Base-by-base conservation (phyloP, 106 monocot species). In the Allium sativum region DNA sequence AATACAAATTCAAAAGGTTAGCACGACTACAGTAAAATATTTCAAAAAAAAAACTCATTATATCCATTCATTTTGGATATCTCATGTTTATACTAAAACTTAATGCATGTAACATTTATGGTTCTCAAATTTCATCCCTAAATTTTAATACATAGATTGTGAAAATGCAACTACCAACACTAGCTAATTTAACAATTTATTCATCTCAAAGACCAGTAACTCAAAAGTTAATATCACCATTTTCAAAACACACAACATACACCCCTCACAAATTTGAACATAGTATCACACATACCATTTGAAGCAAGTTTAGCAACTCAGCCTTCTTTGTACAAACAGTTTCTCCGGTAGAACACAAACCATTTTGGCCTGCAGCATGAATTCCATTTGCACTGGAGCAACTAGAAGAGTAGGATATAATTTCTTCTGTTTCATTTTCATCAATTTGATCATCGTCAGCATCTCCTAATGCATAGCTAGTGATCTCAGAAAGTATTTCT, bases 401-500 rank as follows among this genome's bases (percentile, higher is more conserved):
- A 54, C 69, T 55, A 0, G 74, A 82, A 52, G 70, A 53, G 54
- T 67, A 66, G n/a, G 75, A 59, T 31, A 66, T 18, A 48, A 62
- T 81, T 40, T 47, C 53, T 61, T 73, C 74, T 7, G 61, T 40
- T 16, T 65, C 72, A 54, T 22, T 55, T 69, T 45, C 67, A 52
- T 20, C 69, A 51, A 57, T 10, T 8, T 71, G 62, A 68, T 82
- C 69, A 61, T 82, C 72, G 21, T 67, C 55, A 9, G 51, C 1
- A 62, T 72, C 58, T 48, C 62, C 61, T 12, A 65, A 48, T 7
- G 80, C 82, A 79, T 73, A 80, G 48, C 21, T 73, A 7, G 75
- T 71, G 69, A 80, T 48, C 62, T 86, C 85, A 12, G 75, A 50
- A 60, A 91, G 77, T 68, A 91, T 72, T 51, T 86, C 62, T 67